phyloP scores from a whole-genome alignment of 768 basidiomycete species.

The Tulasnella calospora region DNA sequence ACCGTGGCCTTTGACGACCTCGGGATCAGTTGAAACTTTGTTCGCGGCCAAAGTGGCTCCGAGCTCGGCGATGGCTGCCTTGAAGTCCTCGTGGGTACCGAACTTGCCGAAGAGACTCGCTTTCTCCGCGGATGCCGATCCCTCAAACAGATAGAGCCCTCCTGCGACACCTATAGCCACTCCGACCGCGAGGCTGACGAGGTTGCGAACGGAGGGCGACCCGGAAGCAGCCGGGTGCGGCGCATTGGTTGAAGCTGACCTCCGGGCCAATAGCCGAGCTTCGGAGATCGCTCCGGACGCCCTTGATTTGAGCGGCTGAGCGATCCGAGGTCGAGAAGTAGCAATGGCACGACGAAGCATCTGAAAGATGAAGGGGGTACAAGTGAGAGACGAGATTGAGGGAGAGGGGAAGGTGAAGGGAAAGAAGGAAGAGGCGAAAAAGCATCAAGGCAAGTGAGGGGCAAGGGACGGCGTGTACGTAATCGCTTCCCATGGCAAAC shows the following conservation, averaged over 20 bases:
- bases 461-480: neutral
- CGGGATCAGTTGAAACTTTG: constrained; percentile 25
- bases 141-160: neutral
- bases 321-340: neutral
- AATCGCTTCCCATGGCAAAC: neutral
- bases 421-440: neutral
- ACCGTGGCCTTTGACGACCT: constrained; percentile 19
- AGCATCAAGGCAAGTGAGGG: too few species aligned
- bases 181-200: neutral
- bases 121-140: neutral
- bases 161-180: constrained; percentile 9
- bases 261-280: neutral
- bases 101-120: constrained; percentile 16
- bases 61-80: constrained; percentile 29
- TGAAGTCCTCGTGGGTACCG: constrained; percentile 29
- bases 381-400: neutral
- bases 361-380: neutral
- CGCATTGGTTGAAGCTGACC: neutral
- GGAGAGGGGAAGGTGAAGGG: neutral
- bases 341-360: neutral
- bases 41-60: constrained; percentile 12
- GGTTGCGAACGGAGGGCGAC: neutral
- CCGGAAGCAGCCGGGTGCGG: constrained; percentile 4
- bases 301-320: neutral
- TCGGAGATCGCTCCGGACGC: neutral